Conservation (phyloP, 768 basidiomycete species). For the Pleurotus tuber-regium region DNA sequence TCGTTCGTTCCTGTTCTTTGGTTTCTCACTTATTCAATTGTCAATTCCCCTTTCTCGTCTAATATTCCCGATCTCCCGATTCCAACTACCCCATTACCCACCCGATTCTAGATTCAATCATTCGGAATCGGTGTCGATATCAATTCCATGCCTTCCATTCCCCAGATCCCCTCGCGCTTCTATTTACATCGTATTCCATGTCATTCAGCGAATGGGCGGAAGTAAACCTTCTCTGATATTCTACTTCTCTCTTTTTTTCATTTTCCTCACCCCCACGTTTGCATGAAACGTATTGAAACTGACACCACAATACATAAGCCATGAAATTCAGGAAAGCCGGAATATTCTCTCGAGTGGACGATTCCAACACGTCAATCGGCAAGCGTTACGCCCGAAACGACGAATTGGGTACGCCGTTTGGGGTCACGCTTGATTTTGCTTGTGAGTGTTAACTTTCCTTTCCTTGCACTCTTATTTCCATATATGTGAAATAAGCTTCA, state of each 20-base stretch:
- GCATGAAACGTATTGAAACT: no score
- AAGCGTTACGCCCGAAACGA: constrained; percentile 98
- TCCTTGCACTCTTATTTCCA: no score
- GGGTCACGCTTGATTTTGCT: constrained; percentile 95
- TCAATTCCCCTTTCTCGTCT: constrained; percentile 7
- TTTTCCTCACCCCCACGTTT: constrained; percentile 1
- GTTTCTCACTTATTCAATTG: constrained; percentile 11
- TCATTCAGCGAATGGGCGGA: no score
- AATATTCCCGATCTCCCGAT: no score
- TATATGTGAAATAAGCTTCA: constrained; percentile 5
- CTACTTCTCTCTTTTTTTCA: constrained; percentile 8
- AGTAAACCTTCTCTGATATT: constrained; percentile 6
- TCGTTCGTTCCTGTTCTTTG: constrained; percentile 10
- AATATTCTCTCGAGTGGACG: constrained; percentile 91
- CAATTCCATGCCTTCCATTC: no score
- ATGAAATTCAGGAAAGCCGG: constrained; percentile 84
- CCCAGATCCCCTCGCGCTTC: no score
- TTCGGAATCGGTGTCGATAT: no score
- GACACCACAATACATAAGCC: no score
- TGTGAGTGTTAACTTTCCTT: constrained; percentile 32
- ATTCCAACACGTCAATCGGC: constrained; percentile 92
- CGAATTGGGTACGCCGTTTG: constrained; percentile 97
- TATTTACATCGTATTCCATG: no score
- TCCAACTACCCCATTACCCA: no score
- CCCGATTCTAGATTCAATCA: no score